Evolutionary conservation across 331 rosid species (phyloP).

Genomic region (Pyrus hybrid): DNA sequence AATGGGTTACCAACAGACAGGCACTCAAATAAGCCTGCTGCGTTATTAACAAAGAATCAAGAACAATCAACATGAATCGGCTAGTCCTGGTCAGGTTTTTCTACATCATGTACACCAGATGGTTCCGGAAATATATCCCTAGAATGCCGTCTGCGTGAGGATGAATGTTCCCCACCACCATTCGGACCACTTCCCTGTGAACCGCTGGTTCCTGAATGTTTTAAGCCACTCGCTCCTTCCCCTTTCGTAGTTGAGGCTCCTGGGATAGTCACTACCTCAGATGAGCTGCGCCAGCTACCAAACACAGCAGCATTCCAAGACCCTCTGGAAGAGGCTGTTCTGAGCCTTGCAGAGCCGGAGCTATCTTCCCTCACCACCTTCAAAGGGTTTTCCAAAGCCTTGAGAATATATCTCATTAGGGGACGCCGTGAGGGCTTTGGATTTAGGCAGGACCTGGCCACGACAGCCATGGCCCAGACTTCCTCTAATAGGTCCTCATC

Average conservation of each 20-base stretch:
- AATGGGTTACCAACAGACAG: conserved; percentile 23
- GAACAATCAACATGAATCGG: conserved; percentile 15
- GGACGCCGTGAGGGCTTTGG: conserved; percentile 88
- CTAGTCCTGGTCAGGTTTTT: conserved; percentile 44
- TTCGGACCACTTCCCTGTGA: conserved; percentile 63
- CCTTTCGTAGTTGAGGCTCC: conserved; percentile 38
- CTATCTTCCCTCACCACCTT: conserved; percentile 88
- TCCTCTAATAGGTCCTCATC: conserved; percentile 95
- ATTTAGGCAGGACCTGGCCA: conserved; percentile 87
- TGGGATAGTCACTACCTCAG: conserved; percentile 48
- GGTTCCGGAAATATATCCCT: conserved; percentile 87
- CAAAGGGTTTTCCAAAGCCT: conserved; percentile 85
- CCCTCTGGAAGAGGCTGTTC: conserved; percentile 77
- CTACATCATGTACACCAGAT: conserved; percentile 49
- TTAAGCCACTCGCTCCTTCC: conserved; percentile 62
- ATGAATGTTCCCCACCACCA: conserved; percentile 53
- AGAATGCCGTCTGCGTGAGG: conserved; percentile 53
- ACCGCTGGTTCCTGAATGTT: conserved; percentile 62
- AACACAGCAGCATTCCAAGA: conserved; percentile 93
- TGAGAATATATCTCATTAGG: conserved; percentile 70
- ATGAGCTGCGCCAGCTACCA: conserved; percentile 91
- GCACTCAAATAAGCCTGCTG: conserved; percentile 33
- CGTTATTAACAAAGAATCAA: conserved; percentile 49
- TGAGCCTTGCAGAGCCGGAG: conserved; percentile 62
- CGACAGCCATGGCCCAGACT: conserved; percentile 96